Percentiles rank a stretch among this genome's conserved stretches.
phyloP scores from a whole-genome alignment of 345 rosid genomes.

The Linum usitatissimum region DNA sequence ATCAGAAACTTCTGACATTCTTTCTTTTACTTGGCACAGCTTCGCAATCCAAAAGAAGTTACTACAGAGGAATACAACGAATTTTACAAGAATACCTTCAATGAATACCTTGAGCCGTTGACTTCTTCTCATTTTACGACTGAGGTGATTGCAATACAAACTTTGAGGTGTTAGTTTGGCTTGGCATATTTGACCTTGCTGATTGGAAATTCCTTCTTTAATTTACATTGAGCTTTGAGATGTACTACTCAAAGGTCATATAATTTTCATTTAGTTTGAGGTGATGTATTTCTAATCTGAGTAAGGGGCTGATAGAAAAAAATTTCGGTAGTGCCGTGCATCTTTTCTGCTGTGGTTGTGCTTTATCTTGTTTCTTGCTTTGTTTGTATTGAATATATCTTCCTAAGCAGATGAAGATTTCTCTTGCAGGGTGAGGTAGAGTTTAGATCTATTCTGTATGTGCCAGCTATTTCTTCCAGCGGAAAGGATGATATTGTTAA shows the following conservation, averaged over 20 bases:
- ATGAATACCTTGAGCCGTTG: constrained; percentile 84
- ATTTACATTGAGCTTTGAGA: not conserved
- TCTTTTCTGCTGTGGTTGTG: not conserved
- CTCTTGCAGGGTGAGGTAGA: constrained; percentile 86
- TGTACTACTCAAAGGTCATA: too few species aligned
- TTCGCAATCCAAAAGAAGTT: constrained; percentile 89
- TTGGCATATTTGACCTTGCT: not conserved
- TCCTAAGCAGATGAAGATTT: constrained; percentile 12
- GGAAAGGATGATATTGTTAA: constrained; percentile 79
- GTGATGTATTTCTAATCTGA: not conserved
- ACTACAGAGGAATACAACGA: constrained; percentile 82
- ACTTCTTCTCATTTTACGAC: constrained; percentile 97
- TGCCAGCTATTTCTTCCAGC: constrained; percentile 63
- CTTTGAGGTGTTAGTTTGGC: not conserved
- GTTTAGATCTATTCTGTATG: constrained; percentile 87
- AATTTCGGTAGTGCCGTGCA: not conserved
- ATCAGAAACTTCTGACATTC: constrained; percentile 8
- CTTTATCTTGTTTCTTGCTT: not conserved
- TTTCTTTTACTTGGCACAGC: constrained; percentile 35
- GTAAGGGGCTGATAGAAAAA: not conserved
- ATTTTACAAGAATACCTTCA: constrained; percentile 76
- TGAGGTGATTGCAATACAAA: constrained; percentile 43
- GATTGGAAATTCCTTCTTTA: not conserved
- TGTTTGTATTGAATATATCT: not conserved
- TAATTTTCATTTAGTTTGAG: too few species aligned